Evolutionary conservation across 2,329 filamentous ascomycete genomes (phyloP).

Genomic region (Exserohilum rostratum): DNA sequence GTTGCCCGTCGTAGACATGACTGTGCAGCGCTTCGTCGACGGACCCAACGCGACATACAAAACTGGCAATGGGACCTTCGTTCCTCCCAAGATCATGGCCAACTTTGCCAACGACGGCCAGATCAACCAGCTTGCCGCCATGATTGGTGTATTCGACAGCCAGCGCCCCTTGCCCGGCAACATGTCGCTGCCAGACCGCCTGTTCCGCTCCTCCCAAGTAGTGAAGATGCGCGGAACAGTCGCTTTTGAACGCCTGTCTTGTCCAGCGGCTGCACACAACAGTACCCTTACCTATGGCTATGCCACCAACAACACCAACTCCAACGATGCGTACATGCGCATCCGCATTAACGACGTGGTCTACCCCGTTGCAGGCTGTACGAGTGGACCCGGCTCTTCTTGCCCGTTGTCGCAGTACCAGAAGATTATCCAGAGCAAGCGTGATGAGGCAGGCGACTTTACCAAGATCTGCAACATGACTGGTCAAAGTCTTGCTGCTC

Average conservation of each 20-base stretch:
- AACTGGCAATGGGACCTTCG: slow-evolving; percentile 55
- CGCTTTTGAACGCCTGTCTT: slow-evolving; percentile 67
- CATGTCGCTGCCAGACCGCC: slow-evolving; percentile 54
- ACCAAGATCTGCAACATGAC: slow-evolving; percentile 51
- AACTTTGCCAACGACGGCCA: slow-evolving; percentile 72
- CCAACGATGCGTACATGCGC: slow-evolving; percentile 28
- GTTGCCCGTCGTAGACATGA: slow-evolving; percentile 63
- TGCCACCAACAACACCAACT: slow-evolving; percentile 4
- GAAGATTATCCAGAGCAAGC: slow-evolving; percentile 53
- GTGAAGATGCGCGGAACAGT: slow-evolving; percentile 70
- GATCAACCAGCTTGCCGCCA: slow-evolving; percentile 65
- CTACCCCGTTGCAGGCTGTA: slow-evolving; percentile 64
- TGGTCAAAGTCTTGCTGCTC: slow-evolving; percentile 9
- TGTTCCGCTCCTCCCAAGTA: slow-evolving; percentile 63
- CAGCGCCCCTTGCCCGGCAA: slow-evolving; percentile 58
- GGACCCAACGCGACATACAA: slow-evolving; percentile 60
- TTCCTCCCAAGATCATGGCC: slow-evolving; percentile 63
- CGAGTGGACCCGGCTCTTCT: slow-evolving; percentile 57
- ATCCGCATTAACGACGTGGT: slow-evolving; percentile 35
- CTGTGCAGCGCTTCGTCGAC: slow-evolving; percentile 60
- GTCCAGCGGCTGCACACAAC: slow-evolving; percentile 35
- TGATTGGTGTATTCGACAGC: slow-evolving; percentile 66
- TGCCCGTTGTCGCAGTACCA: slow-evolving; percentile 42
- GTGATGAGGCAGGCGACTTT: slow-evolving; percentile 57
- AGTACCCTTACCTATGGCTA: background rate